Evolutionary conservation across 163 green algal species (phyloP).

Genomic region (Chlorella variabilis): DNA sequence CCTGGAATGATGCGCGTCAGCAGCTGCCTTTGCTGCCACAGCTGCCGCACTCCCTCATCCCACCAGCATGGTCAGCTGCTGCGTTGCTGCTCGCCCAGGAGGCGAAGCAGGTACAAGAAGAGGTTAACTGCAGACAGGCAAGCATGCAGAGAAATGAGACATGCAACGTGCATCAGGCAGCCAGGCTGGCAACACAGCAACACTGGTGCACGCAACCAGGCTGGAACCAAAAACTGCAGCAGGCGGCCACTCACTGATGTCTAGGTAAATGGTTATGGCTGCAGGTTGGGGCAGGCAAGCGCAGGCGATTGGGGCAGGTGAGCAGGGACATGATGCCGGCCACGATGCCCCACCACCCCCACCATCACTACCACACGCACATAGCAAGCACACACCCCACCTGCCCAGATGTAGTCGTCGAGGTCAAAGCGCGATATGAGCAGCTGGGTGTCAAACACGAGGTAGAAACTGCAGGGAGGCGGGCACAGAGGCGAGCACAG

Average conservation of each 20-base stretch:
- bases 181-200: too few species aligned
- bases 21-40: too few species aligned
- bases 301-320: too few species aligned
- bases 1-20: too few species aligned
- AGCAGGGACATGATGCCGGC: too few species aligned
- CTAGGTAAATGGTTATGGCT: conserved; percentile 61
- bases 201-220: too few species aligned
- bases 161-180: too few species aligned
- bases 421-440: conserved; percentile 56
- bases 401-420: conserved; percentile 72
- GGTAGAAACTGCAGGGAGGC: conserved; percentile 34
- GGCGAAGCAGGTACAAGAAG: conserved; percentile 66
- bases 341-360: too few species aligned
- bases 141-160: conserved; percentile 25
- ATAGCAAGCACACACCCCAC: too few species aligned
- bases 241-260: neutral
- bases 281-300: too few species aligned
- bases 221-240: neutral
- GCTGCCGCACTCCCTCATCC: too few species aligned
- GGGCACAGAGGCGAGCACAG: neutral
- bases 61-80: neutral
- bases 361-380: conserved; percentile 9
- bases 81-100: conserved; percentile 46
- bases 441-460: conserved; percentile 75
- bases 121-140: too few species aligned